Evolutionary conservation across 495 filamentous ascomycete species (phyloP).

Genomic region (Alectoria sarmentosa): DNA sequence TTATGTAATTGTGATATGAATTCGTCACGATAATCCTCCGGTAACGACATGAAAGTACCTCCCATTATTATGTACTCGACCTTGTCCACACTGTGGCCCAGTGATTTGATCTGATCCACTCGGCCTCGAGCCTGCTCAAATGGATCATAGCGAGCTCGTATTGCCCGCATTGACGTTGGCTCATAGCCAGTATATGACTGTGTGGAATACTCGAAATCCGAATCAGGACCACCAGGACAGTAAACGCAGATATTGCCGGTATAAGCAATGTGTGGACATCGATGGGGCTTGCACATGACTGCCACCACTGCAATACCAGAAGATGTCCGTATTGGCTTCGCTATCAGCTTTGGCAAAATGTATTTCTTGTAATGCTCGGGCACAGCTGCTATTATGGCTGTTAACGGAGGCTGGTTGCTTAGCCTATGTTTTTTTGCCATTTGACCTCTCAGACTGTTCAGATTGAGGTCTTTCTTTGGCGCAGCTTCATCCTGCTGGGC

Average conservation of each 20-base stretch:
- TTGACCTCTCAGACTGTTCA: slow-evolving; percentile 81
- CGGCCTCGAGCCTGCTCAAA: slow-evolving; percentile 95
- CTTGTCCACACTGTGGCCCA: slow-evolving; percentile 96
- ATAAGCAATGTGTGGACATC: slow-evolving; percentile 95
- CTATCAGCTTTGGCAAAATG: slow-evolving; percentile 88
- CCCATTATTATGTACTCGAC: slow-evolving; percentile 99
- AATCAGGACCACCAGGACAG: slow-evolving; percentile 94
- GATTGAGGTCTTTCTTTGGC: slow-evolving; percentile 79
- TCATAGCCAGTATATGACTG: slow-evolving; percentile 98
- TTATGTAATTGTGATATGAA: slow-evolving; percentile 97
- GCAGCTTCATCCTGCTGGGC: slow-evolving; percentile 60
- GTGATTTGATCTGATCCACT: slow-evolving; percentile 89
- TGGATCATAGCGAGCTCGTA: slow-evolving; percentile 93
- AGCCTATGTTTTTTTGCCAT: slow-evolving; percentile 88
- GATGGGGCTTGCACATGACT: slow-evolving; percentile 98
- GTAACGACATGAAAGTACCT: slow-evolving; percentile 95
- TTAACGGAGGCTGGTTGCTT: slow-evolving; percentile 78
- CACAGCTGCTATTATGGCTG: slow-evolving; percentile 93
- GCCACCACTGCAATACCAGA: slow-evolving; percentile 98
- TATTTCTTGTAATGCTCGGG: slow-evolving; percentile 99
- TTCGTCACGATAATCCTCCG: slow-evolving; percentile 77
- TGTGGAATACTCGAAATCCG: slow-evolving; percentile 97
- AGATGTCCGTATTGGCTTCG: slow-evolving; percentile 92
- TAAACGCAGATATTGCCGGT: slow-evolving; percentile 99
- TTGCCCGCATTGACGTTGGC: slow-evolving; percentile 96